These are phyloP conservation scores for Debaryomyces tyrocola DNA, from an alignment of 805 yeast genomes.

Conservation along the genomic window DNA sequence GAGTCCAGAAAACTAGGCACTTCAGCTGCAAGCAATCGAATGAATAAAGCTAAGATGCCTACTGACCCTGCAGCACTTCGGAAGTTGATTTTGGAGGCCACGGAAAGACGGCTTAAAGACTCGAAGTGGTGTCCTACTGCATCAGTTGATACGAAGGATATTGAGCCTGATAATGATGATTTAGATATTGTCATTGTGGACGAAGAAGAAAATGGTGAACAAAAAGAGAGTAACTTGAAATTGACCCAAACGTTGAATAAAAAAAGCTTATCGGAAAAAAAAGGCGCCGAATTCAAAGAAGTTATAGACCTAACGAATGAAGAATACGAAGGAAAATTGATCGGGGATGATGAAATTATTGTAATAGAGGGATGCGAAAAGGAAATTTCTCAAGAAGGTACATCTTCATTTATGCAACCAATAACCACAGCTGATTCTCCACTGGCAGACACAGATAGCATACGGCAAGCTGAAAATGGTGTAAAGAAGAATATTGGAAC, in stretches of 20 bases:
- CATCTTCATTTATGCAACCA: too few relatives aligned
- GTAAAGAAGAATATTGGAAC: too few relatives aligned
- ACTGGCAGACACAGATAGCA: too few relatives aligned
- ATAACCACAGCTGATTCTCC: too few relatives aligned
- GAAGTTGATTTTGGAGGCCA: conserved; percentile 56
- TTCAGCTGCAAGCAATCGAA: neutral
- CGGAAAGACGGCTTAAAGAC: conserved; percentile 59
- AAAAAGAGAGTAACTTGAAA: neutral
- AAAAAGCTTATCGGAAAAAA: neutral
- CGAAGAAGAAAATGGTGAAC: conserved; percentile 9
- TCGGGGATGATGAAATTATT: conserved; percentile 14
- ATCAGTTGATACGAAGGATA: conserved; percentile 20
- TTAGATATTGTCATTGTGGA: conserved; percentile 33
- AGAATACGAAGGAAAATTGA: conserved; percentile 5
- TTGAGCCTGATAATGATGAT: conserved; percentile 47
- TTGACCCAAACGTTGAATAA: neutral
- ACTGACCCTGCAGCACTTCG: conserved; percentile 24
- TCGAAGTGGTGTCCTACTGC: conserved; percentile 45
- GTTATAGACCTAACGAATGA: conserved; percentile 16
- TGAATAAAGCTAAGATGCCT: conserved; percentile 3
- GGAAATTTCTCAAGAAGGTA: neutral
- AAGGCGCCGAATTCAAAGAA: conserved; percentile 6
- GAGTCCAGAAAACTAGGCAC: conserved; percentile 37
- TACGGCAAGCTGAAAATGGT: too few relatives aligned
- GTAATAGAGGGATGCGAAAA: conserved; percentile 24